phyloP scores from a whole-genome alignment of 345 rosid species.

The Heritiera littoralis region DNA sequence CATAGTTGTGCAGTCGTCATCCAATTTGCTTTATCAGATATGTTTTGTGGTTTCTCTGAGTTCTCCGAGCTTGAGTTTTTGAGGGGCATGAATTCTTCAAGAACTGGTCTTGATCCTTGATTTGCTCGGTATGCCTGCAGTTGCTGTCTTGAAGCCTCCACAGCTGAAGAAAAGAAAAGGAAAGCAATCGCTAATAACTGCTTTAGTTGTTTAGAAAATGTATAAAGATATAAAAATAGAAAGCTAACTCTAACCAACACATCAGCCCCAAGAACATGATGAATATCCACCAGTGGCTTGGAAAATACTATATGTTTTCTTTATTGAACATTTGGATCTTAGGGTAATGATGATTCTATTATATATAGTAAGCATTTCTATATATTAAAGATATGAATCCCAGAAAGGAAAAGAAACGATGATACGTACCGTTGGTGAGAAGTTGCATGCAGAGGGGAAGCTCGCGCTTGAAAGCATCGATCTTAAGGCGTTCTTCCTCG shows the following conservation, averaged over 20 bases:
- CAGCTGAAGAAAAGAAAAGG: constrained; percentile 48
- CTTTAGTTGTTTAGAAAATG: constrained; percentile 26
- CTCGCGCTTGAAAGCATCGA: constrained; percentile 97
- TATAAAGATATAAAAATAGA: constrained; percentile 22
- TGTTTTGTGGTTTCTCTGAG: constrained; percentile 36
- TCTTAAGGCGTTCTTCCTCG: constrained; percentile 92
- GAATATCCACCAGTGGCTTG: constrained; percentile 27
- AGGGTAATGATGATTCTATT: neutral
- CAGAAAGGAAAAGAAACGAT: neutral
- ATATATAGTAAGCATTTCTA: neutral
- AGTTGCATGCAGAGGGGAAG: constrained; percentile 99
- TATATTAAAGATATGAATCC: neutral
- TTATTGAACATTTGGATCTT: constrained; percentile 10
- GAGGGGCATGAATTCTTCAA: constrained; percentile 94
- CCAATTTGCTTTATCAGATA: constrained; percentile 63
- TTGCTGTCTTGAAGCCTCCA: constrained; percentile 83
- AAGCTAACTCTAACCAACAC: constrained; percentile 32
- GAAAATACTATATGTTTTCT: constrained; percentile 7
- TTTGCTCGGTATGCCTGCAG: constrained; percentile 63
- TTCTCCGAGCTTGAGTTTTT: constrained; percentile 47
- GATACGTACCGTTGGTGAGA: constrained; percentile 70
- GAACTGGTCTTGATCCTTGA: constrained; percentile 64
- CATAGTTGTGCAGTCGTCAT: constrained; percentile 94
- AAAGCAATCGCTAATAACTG: neutral
- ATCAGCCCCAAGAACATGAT: constrained; percentile 16